Conservation (phyloP, 805 yeast genomes). For the Cyberlindnera petersonii region DNA sequence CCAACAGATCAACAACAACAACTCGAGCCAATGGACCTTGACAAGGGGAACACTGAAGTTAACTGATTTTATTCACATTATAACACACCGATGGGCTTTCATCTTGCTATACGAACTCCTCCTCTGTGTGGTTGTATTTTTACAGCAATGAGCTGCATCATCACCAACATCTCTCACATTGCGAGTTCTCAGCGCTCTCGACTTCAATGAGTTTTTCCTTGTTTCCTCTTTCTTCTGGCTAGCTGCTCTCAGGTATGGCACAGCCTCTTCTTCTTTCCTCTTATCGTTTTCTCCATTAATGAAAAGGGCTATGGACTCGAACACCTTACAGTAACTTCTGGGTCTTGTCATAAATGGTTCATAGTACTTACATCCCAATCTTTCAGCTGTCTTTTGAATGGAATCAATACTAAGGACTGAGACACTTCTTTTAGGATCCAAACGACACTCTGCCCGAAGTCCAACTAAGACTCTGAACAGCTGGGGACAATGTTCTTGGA, state of each 20-base stretch:
- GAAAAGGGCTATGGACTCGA: slow-evolving; percentile 19
- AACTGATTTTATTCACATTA: slow-evolving; percentile 2
- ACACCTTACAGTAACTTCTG: slow-evolving; percentile 16
- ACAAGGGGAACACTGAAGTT: background rate
- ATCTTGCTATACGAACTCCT: slow-evolving; percentile 5
- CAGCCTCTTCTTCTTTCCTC: background rate
- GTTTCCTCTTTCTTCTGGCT: too few species aligned
- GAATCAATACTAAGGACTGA: slow-evolving; percentile 27
- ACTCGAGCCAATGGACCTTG: background rate
- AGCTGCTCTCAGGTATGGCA: background rate
- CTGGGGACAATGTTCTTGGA: slow-evolving; percentile 35
- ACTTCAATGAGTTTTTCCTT: too few species aligned
- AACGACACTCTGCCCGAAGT: slow-evolving; percentile 34
- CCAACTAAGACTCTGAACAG: slow-evolving; percentile 37
- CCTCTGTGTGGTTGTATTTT: background rate
- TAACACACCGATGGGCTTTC: background rate
- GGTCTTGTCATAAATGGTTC: slow-evolving; percentile 31
- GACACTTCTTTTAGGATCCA: slow-evolving; percentile 24
- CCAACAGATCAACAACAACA: background rate
- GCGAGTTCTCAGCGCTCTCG: too few species aligned
- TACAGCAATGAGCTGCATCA: background rate
- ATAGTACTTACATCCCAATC: slow-evolving; percentile 32
- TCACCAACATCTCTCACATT: background rate
- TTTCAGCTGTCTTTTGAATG: slow-evolving; percentile 30
- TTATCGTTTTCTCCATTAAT: slow-evolving; percentile 3